Conservation (phyloP, 1,284 basidiomycete genomes). For the Puccinia horiana region DNA sequence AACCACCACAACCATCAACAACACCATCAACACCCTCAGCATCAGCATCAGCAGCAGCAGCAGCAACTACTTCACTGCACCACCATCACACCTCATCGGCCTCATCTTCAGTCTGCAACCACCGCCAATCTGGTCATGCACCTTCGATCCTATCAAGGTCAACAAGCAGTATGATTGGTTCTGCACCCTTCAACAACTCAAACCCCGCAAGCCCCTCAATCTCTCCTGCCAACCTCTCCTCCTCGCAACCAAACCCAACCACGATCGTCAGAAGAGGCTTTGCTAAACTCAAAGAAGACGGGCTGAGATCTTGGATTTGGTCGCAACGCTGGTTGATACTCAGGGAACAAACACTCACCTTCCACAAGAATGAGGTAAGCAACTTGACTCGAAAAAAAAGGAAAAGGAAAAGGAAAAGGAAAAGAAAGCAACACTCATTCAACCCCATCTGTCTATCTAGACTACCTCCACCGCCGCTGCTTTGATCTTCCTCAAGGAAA, state of each 20-base stretch:
- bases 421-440: too few relatives aligned
- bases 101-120: neutral
- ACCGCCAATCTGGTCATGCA: neutral
- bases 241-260: constrained; percentile 50
- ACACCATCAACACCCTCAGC: neutral
- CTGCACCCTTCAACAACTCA: neutral
- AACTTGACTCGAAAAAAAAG: neutral
- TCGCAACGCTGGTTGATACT: constrained; percentile 86
- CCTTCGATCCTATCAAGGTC: neutral
- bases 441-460: constrained; percentile 58
- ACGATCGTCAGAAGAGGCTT: constrained; percentile 56
- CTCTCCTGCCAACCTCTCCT: neutral
- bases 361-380: constrained; percentile 87
- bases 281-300: constrained; percentile 59
- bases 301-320: constrained; percentile 79
- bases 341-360: constrained; percentile 74
- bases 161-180: constrained; percentile 26
- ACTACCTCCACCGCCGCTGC: constrained; percentile 68
- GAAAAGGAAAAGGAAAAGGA: neutral
- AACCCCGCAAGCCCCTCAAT: constrained; percentile 18
- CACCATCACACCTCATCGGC: neutral
- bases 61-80: neutral
- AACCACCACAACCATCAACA: neutral
- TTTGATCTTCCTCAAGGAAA: constrained; percentile 72
- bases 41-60: neutral